These are phyloP conservation scores for Colletotrichum kahawae DNA, from an alignment of 2,329 filamentous ascomycete genomes.

Conservation along the genomic window DNA sequence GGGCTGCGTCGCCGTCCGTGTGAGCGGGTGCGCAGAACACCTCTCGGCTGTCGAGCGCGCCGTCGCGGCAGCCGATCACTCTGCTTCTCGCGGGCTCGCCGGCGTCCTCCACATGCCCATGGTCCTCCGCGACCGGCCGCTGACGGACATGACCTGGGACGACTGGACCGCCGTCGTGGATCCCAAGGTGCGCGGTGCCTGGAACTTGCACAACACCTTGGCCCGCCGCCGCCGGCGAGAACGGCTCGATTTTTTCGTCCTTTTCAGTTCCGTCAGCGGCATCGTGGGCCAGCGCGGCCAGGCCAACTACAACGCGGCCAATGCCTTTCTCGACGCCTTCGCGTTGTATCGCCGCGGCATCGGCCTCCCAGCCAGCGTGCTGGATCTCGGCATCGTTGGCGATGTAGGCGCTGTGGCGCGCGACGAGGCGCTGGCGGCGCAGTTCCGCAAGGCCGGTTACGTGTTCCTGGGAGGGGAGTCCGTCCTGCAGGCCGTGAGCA, in stretches of 20 bases:
- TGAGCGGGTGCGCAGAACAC: slow-evolving; percentile 31
- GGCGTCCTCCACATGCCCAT: slow-evolving; percentile 42
- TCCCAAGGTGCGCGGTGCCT: background rate
- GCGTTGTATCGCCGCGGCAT: slow-evolving; percentile 25
- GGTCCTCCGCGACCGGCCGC: slow-evolving; percentile 26
- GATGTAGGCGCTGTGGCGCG: slow-evolving; percentile 39
- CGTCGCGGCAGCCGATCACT: background rate
- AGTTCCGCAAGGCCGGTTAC: background rate
- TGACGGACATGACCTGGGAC: background rate
- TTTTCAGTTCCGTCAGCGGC: slow-evolving; percentile 36
- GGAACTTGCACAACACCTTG: background rate
- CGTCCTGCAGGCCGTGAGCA: background rate
- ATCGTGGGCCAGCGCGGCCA: slow-evolving; percentile 35
- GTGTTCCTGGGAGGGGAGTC: background rate
- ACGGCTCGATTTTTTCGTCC: slow-evolving; percentile 40
- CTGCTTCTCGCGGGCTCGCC: slow-evolving; percentile 29
- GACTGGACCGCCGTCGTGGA: background rate
- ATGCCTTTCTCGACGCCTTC: slow-evolving; percentile 36
- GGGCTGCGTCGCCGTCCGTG: background rate
- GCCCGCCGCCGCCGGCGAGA: background rate
- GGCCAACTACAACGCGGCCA: slow-evolving; percentile 39
- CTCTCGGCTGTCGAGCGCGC: slow-evolving; percentile 24
- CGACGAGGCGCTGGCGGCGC: background rate
- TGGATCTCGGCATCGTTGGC: slow-evolving; percentile 43
- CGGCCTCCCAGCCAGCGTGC: slow-evolving; percentile 40